These are phyloP conservation scores for Suhomyces panamericanus DNA, from an alignment of 1,139 yeast species.

Conservation along the genomic window DNA sequence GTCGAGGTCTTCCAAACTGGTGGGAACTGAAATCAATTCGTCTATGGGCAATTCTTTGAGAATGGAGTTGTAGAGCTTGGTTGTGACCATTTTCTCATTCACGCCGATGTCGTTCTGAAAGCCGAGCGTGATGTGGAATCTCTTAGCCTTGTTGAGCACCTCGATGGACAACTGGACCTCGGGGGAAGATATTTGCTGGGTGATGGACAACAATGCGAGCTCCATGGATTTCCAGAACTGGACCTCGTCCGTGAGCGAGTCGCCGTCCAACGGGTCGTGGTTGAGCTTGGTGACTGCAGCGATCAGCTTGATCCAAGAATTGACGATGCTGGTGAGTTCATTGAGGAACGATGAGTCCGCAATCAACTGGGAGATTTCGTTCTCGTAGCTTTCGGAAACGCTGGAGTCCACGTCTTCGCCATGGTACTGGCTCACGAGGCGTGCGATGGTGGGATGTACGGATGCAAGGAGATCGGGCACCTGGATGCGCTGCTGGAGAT, in stretches of 20 bases:
- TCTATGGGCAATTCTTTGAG: conserved; percentile 71
- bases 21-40: conserved; percentile 45
- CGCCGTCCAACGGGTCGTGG: conserved; percentile 56
- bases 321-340: conserved; percentile 63
- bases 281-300: conserved; percentile 56
- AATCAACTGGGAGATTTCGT: conserved; percentile 16
- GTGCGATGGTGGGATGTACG: conserved; percentile 54
- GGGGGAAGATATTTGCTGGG: conserved; percentile 56
- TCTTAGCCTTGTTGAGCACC: conserved; percentile 65
- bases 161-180: conserved; percentile 62
- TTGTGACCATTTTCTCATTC: conserved; percentile 52
- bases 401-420: conserved; percentile 20
- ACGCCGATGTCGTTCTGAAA: conserved; percentile 75
- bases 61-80: conserved; percentile 59
- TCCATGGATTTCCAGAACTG: conserved; percentile 82
- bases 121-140: conserved; percentile 77
- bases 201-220: conserved; percentile 54
- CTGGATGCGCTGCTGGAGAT: conserved; percentile 66
- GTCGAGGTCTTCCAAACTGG: conserved; percentile 34
- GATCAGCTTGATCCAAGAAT: conserved; percentile 69
- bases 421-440: conserved; percentile 24
- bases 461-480: conserved; percentile 61
- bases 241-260: conserved; percentile 64
- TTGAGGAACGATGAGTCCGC: conserved; percentile 63
- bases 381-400: conserved; percentile 18